Base-by-base conservation (phyloP, 2,329 filamentous ascomycete species). In the Exserohilum rostratum region DNA sequence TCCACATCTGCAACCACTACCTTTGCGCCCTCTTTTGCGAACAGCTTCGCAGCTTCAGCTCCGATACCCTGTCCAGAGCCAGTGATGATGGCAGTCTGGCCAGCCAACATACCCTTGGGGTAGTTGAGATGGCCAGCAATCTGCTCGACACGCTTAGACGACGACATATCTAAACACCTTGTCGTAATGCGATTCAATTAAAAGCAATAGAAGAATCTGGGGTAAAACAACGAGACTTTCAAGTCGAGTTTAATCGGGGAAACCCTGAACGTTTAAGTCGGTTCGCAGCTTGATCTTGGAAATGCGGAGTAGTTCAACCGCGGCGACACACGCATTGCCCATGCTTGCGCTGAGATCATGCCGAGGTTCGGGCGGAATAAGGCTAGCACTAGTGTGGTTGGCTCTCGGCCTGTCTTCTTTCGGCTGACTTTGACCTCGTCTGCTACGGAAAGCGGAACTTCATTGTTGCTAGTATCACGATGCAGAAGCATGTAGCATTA, bases 61-160 rank as follows among this genome's bases (percentile, higher is more conserved):
- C 91, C 92, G 72, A 96, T 96, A 55, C 92, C 92, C 74, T 96
- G 91, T 7, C 90, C 91, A 15, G 87, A 87, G 39, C 91, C 91
- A 2, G 92, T 96, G 73, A 96, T 89, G 74, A 96, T 96, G 68
- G 91, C 91, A 13, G 89, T 86, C 73, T 96, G 91, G 47, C 89
- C 89, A 27, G 84, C 84, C 50, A 96, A 85, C 74, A 96, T 81
- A 54, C 91, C 91, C 70, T 85, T 83, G 33, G 91, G 90, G 78
- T 87, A 93, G 79, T 91, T 93, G 67, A 96, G 85, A 76, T 96
- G 91, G 58, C 83, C 83, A 33, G 88, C 85, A 65, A 96, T 85
- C 76, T 95, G 90, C 35, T 83, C 79, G 45, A 90, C 79, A 60
- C 89, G 86, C 40, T 63, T 62, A 1, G 60, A 60, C 9, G 53